A percentile compares a stretch with the other conserved stretches of the same genome.
phyloP scores from a whole-genome alignment of 1,284 basidiomycete species.

The Sanghuangporus baumii region DNA sequence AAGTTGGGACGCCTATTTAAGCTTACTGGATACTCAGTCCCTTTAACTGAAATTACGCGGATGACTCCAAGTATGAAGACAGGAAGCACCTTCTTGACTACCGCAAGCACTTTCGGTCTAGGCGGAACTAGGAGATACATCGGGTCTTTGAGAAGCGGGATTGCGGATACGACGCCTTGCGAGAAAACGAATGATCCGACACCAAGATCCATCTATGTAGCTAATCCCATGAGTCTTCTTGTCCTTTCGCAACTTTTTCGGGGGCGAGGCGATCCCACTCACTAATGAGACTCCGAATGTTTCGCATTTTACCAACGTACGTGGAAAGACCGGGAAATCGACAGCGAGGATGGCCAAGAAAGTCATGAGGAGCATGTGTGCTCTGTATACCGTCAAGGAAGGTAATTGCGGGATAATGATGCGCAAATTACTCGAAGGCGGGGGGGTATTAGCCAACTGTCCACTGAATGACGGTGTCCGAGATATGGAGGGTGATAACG shows the following conservation, averaged over 20 bases:
- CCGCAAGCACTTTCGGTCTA: constrained; percentile 43
- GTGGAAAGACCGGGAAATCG: constrained; percentile 91
- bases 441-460: constrained; percentile 9
- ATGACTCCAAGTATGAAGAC: constrained; percentile 72
- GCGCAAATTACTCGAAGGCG: constrained; percentile 2
- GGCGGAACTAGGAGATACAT: constrained; percentile 44
- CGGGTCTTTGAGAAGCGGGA: constrained; percentile 64
- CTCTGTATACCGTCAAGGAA: constrained; percentile 83
- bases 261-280: constrained; percentile 25
- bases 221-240: background rate
- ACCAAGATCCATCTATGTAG: constrained; percentile 88
- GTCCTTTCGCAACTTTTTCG: background rate
- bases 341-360: constrained; percentile 90
- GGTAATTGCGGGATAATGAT: constrained; percentile 41
- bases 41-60: constrained; percentile 85
- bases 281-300: constrained; percentile 91
- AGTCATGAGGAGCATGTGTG: constrained; percentile 96
- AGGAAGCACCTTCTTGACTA: constrained; percentile 58
- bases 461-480: constrained; percentile 20
- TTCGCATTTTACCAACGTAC: constrained; percentile 88
- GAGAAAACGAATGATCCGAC: constrained; percentile 97
- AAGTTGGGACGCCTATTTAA: background rate
- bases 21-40: constrained; percentile 86
- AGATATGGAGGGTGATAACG: constrained; percentile 18
- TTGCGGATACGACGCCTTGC: constrained; percentile 83